phyloP scores from a whole-genome alignment of 192 early-diverging fungal genomes.

The Rhizophagus sp. region DNA sequence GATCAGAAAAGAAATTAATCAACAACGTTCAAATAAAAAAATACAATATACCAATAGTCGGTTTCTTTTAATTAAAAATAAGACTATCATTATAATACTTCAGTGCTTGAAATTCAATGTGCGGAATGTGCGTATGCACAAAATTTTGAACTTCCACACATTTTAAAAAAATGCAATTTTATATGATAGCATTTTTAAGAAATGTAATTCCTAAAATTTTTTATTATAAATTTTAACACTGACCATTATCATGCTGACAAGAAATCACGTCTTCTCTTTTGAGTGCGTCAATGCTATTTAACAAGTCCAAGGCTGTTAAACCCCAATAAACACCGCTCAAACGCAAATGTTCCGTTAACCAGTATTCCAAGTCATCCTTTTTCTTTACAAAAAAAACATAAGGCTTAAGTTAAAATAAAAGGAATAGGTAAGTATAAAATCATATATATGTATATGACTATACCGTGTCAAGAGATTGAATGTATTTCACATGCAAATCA shows the following conservation, averaged over 20 bases:
- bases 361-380: constrained; percentile 89
- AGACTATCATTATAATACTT: neutral
- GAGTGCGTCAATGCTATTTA: constrained; percentile 66
- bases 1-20: neutral
- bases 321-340: constrained; percentile 96
- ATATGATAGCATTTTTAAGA: too few species aligned
- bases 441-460: neutral
- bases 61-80: neutral
- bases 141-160: too few species aligned
- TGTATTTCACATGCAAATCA: constrained; percentile 72
- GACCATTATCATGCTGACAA: constrained; percentile 75
- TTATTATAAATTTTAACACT: too few species aligned
- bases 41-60: neutral
- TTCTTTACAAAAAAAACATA: constrained; percentile 45
- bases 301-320: constrained; percentile 74
- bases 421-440: neutral
- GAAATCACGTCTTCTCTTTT: constrained; percentile 66
- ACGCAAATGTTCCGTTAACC: constrained; percentile 88
- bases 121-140: constrained; percentile 2
- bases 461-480: constrained; percentile 66
- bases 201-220: too few species aligned
- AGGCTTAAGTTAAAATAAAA: too few species aligned
- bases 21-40: neutral
- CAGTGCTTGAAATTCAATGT: too few species aligned
- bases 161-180: constrained; percentile 23